Evolutionary conservation across 1,139 yeast genomes (phyloP).

Genomic region (Chernovozyma aurita): DNA sequence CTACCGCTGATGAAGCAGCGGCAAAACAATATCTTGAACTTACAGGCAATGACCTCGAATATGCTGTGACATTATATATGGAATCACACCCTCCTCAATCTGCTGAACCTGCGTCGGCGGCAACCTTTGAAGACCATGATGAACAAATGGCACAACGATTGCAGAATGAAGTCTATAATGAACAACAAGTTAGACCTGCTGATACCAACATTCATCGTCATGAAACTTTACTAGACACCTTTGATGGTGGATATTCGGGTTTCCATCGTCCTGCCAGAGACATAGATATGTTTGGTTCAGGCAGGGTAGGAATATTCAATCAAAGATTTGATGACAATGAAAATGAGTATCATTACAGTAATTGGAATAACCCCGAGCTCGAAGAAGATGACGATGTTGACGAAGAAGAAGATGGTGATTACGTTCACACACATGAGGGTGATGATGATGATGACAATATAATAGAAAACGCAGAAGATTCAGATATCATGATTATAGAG

Average conservation of each 20-base stretch:
- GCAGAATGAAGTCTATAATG: slow-evolving; percentile 60
- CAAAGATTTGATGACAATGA: slow-evolving; percentile 38
- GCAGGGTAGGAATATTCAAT: slow-evolving; percentile 40
- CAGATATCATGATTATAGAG: slow-evolving; percentile 23
- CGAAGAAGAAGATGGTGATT: slow-evolving; percentile 25
- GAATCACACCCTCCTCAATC: slow-evolving; percentile 40
- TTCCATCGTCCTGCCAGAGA: slow-evolving; percentile 14
- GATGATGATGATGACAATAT: slow-evolving; percentile 15
- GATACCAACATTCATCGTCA: slow-evolving; percentile 78
- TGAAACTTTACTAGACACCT: slow-evolving; percentile 63
- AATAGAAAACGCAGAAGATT: slow-evolving; percentile 19
- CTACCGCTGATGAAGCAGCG: slow-evolving; percentile 58
- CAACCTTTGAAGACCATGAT: slow-evolving; percentile 37
- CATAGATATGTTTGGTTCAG: slow-evolving; percentile 39
- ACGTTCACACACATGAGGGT: slow-evolving; percentile 10
- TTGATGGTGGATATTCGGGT: slow-evolving; percentile 12
- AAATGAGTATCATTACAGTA: slow-evolving; percentile 19
- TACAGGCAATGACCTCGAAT: slow-evolving; percentile 74
- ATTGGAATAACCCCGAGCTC: slow-evolving; percentile 15
- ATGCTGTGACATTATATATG: slow-evolving; percentile 80
- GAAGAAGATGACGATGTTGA: slow-evolving; percentile 18
- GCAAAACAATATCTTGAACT: slow-evolving; percentile 81
- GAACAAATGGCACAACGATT: slow-evolving; percentile 59
- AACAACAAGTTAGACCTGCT: slow-evolving; percentile 47
- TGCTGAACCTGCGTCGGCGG: slow-evolving; percentile 9